A percentile compares a stretch with the other conserved stretches of the same genome.
Evolutionary conservation across 2,329 filamentous ascomycete species (phyloP).

Genomic region (Hypomyces perniciosus): DNA sequence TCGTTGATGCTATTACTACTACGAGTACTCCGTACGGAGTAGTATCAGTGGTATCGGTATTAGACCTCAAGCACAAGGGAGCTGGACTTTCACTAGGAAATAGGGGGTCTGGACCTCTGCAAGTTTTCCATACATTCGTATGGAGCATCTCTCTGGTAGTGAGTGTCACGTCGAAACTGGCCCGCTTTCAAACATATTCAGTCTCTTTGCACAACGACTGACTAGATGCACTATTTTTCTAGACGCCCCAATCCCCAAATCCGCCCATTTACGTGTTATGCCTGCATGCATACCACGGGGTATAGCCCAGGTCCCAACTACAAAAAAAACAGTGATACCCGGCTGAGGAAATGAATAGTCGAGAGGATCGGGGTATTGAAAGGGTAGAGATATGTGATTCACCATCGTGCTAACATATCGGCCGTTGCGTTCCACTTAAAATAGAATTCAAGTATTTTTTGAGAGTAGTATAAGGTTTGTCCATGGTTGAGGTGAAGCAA

Average conservation of each 20-base stretch:
- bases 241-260: slow-evolving; percentile 15
- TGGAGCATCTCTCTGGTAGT: too few species aligned
- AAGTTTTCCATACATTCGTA: neutral
- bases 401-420: slow-evolving; percentile 16
- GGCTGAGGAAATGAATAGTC: slow-evolving; percentile 15
- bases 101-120: too few species aligned
- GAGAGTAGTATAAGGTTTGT: neutral
- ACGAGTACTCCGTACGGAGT: too few species aligned
- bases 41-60: too few species aligned
- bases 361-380: slow-evolving; percentile 9
- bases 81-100: too few species aligned
- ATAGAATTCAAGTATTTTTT: slow-evolving; percentile 3
- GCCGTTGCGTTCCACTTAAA: slow-evolving; percentile 10
- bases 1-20: too few species aligned
- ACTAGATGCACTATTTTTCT: slow-evolving; percentile 20
- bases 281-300: slow-evolving; percentile 17
- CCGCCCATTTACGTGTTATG: slow-evolving; percentile 9
- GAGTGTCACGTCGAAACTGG: slow-evolving; percentile 1
- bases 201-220: slow-evolving; percentile 19
- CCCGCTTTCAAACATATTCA: slow-evolving; percentile 15
- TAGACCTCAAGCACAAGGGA: too few species aligned
- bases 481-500: slow-evolving; percentile 9
- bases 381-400: slow-evolving; percentile 5
- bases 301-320: slow-evolving; percentile 14
- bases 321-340: slow-evolving; percentile 13